These are phyloP conservation scores for Pleurotus tuber-regium DNA, from an alignment of 768 basidiomycete genomes.

Conservation along the genomic window DNA sequence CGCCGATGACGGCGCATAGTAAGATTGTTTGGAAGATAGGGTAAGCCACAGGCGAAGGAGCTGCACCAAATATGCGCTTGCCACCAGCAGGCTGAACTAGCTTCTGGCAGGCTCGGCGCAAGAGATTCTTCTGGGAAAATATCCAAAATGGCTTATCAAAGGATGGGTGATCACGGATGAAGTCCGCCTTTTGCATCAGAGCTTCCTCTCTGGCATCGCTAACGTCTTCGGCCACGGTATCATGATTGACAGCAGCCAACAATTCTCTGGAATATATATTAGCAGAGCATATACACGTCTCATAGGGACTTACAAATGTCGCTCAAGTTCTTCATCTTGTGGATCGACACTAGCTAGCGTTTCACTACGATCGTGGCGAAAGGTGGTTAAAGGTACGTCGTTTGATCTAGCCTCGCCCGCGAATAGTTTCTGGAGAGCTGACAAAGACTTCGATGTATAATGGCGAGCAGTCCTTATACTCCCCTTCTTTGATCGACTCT, in stretches of 20 bases:
- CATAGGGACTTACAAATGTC: slow-evolving; percentile 56
- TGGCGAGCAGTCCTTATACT: slow-evolving; percentile 32
- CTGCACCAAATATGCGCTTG: slow-evolving; percentile 83
- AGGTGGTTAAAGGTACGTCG: slow-evolving; percentile 58
- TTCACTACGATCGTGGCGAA: slow-evolving; percentile 42
- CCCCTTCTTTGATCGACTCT: slow-evolving; percentile 1
- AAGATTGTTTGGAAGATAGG: slow-evolving; percentile 74
- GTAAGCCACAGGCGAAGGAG: slow-evolving; percentile 61
- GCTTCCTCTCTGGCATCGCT: slow-evolving; percentile 68
- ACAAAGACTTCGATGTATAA: slow-evolving; percentile 56
- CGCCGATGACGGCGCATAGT: slow-evolving; percentile 73
- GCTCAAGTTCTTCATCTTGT: slow-evolving; percentile 65
- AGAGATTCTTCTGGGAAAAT: slow-evolving; percentile 72
- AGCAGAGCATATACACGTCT: not conserved
- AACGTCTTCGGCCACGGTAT: slow-evolving; percentile 46
- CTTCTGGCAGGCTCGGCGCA: slow-evolving; percentile 78
- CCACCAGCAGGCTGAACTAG: slow-evolving; percentile 81
- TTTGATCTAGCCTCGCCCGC: slow-evolving; percentile 48
- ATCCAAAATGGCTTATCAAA: slow-evolving; percentile 92
- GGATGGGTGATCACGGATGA: slow-evolving; percentile 83
- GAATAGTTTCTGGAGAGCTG: slow-evolving; percentile 63
- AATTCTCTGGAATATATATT: slow-evolving; percentile 51
- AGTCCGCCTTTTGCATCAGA: slow-evolving; percentile 77
- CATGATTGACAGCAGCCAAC: slow-evolving; percentile 61
- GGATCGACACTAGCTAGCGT: slow-evolving; percentile 23